These are phyloP conservation scores for Russula lepida DNA, from an alignment of 768 basidiomycete genomes.

Conservation along the genomic window DNA sequence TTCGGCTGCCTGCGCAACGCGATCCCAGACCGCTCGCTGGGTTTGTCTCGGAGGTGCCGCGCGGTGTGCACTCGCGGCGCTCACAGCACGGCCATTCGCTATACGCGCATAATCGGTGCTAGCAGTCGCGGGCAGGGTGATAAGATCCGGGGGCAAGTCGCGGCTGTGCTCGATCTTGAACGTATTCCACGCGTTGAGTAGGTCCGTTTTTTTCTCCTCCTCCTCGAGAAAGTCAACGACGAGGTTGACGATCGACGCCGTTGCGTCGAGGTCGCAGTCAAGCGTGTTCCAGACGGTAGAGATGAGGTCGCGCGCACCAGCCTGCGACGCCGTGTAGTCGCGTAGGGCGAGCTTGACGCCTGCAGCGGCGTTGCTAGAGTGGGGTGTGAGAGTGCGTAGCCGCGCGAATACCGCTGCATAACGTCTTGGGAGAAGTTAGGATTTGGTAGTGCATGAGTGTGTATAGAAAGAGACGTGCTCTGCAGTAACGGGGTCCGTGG, in stretches of 20 bases:
- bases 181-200: conserved; percentile 72
- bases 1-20: conserved; percentile 76
- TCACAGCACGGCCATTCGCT: conserved; percentile 73
- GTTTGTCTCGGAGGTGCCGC: conserved; percentile 41
- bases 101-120: conserved; percentile 73
- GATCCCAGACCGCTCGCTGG: conserved; percentile 71
- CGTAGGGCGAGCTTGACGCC: conserved; percentile 70
- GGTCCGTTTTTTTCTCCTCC: conserved; percentile 70
- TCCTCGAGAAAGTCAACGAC: conserved; percentile 76
- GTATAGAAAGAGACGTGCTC: conserved; percentile 38
- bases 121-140: conserved; percentile 38
- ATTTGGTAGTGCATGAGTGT: not conserved
- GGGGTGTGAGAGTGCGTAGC: conserved; percentile 48
- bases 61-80: conserved; percentile 64
- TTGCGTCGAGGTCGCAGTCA: conserved; percentile 59
- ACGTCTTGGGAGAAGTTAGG: conserved; percentile 36
- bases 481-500: conserved; percentile 44
- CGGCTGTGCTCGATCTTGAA: conserved; percentile 84
- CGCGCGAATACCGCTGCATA: conserved; percentile 58
- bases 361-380: conserved; percentile 48
- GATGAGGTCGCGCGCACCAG: conserved; percentile 75
- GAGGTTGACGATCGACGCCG: conserved; percentile 62
- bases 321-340: conserved; percentile 69
- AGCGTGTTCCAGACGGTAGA: conserved; percentile 81
- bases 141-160: conserved; percentile 67